Evolutionary conservation across 129 eudicot species (phyloP).

Genomic region (Logfia minima): DNA sequence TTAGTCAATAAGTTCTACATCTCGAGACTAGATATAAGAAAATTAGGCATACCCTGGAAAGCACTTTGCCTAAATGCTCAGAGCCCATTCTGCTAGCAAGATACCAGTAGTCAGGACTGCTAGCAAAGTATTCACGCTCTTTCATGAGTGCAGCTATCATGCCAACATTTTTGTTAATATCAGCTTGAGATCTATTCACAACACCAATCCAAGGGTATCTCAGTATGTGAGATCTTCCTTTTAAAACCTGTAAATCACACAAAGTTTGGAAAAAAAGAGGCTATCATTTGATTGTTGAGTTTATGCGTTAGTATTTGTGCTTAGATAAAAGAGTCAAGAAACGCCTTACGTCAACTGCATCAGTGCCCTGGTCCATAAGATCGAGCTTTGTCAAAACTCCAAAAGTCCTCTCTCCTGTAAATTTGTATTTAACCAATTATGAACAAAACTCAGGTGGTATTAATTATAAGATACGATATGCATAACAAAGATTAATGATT

Average conservation of each 20-base stretch:
- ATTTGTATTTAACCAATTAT: background rate
- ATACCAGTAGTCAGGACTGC: background rate
- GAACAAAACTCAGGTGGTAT: background rate
- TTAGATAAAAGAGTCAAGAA: background rate
- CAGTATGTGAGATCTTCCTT: constrained; percentile 76
- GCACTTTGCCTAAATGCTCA: background rate
- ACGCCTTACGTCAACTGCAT: background rate
- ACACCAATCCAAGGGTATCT: constrained; percentile 90
- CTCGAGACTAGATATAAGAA: background rate
- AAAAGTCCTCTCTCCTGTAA: constrained; percentile 3
- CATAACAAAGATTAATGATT: background rate
- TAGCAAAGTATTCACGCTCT: constrained; percentile 9
- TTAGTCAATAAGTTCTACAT: constrained; percentile 7
- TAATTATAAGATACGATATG: background rate
- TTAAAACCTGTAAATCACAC: constrained; percentile 53
- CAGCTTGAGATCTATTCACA: constrained; percentile 87
- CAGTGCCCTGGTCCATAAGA: constrained; percentile 3
- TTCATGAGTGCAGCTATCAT: constrained; percentile 3
- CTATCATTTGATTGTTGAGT: background rate
- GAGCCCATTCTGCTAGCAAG: constrained; percentile 13
- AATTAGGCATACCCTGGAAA: background rate
- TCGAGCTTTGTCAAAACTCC: constrained; percentile 11
- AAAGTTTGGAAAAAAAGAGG: background rate
- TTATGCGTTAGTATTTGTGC: background rate
- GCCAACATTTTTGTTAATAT: constrained; percentile 55